Conservation (phyloP, 1,284 basidiomycete genomes). For the Ganoderma multipileum region DNA sequence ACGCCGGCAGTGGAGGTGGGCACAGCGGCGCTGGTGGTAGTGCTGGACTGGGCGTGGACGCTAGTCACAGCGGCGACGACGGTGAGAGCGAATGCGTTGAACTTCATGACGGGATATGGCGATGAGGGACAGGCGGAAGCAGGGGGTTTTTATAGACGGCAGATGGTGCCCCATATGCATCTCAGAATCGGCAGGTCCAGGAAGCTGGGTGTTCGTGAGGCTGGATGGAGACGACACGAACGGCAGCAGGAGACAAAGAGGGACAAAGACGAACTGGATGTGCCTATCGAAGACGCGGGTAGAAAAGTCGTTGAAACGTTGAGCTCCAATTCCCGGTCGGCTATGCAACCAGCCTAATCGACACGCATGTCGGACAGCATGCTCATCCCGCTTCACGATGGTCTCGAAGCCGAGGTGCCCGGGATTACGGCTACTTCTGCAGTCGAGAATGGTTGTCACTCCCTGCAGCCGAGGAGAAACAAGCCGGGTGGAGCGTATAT, state of each 20-base stretch:
- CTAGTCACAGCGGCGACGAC: slow-evolving; percentile 28
- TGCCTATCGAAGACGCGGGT: neutral
- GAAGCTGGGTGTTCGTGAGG: neutral
- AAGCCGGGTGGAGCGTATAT: too few species aligned
- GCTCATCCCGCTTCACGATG: neutral
- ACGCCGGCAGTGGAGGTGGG: slow-evolving; percentile 30
- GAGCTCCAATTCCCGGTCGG: neutral
- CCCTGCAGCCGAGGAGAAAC: too few species aligned
- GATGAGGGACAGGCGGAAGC: neutral
- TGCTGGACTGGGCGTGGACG: slow-evolving; percentile 30
- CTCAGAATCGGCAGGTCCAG: neutral
- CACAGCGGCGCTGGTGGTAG: slow-evolving; percentile 18
- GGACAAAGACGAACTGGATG: neutral
- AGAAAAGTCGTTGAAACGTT: too few species aligned
- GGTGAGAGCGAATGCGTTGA: slow-evolving; percentile 27
- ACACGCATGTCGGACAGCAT: neutral
- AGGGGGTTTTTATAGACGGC: neutral
- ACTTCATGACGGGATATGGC: slow-evolving; percentile 20
- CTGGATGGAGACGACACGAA: neutral
- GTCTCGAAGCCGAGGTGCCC: too few species aligned
- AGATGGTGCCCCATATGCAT: neutral
- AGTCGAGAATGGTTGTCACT: too few species aligned
- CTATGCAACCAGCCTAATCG: neutral
- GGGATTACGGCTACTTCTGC: too few species aligned
- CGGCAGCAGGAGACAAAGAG: too few species aligned